Evolutionary conservation across 164 flowering plant species (phyloP).

Genomic region (Chimonanthus salicifolius): DNA sequence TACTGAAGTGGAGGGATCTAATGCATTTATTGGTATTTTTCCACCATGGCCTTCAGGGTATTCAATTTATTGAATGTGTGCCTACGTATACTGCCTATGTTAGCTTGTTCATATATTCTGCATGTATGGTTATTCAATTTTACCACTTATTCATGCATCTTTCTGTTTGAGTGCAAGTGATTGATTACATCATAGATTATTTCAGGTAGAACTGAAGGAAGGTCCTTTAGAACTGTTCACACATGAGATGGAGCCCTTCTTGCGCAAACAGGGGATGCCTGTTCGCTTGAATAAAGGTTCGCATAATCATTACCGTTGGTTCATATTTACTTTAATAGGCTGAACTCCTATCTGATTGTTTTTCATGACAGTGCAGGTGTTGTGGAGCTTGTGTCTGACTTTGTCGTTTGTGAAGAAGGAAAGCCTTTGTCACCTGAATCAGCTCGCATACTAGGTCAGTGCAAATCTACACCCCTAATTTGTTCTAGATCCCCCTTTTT

Average conservation of each 20-base stretch:
- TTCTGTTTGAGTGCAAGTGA: background rate
- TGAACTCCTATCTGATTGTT: background rate
- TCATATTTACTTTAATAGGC: background rate
- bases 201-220: conserved; percentile 82
- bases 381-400: conserved; percentile 83
- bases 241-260: conserved; percentile 96
- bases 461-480: background rate
- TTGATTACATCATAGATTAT: conserved; percentile 3
- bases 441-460: conserved; percentile 83
- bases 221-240: conserved; percentile 89
- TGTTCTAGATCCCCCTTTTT: background rate
- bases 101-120: too few relatives aligned
- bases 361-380: conserved; percentile 45
- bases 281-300: conserved; percentile 87
- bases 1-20: too few relatives aligned
- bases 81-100: too few relatives aligned
- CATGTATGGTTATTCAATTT: too few relatives aligned
- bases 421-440: conserved; percentile 87
- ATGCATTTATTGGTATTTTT: too few relatives aligned
- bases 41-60: too few relatives aligned
- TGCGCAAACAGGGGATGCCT: conserved; percentile 97
- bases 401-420: conserved; percentile 88
- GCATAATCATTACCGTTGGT: background rate
- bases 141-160: too few relatives aligned
- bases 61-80: too few relatives aligned